These are phyloP conservation scores for Ophiorrhiza pumila DNA, from an alignment of 257 asterid species.

Conservation along the genomic window DNA sequence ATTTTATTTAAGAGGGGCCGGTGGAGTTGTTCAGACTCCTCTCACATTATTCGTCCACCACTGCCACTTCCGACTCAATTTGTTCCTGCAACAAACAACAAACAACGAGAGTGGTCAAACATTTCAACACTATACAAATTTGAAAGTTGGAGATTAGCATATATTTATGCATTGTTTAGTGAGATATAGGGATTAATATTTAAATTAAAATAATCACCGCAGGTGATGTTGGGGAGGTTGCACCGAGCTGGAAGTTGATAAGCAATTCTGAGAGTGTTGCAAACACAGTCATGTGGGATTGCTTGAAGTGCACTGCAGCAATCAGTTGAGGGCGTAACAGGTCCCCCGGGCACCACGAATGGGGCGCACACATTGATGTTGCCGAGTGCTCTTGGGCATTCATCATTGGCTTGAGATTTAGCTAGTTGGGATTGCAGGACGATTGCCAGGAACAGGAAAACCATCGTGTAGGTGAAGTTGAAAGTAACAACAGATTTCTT, in stretches of 20 bases:
- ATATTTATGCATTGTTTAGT: too few species aligned
- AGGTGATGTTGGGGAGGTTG: constrained; percentile 49
- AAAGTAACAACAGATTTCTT: constrained; percentile 18
- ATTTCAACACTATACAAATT: neutral
- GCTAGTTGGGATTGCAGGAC: constrained; percentile 20
- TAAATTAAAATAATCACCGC: neutral
- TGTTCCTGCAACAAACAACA: constrained; percentile 18
- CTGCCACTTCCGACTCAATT: constrained; percentile 23
- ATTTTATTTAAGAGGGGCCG: neutral
- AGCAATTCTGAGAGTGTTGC: constrained; percentile 43
- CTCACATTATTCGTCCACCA: constrained; percentile 15
- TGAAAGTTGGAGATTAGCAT: neutral
- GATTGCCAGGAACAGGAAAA: constrained; percentile 15
- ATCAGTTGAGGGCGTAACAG: constrained; percentile 21
- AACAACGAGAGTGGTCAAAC: neutral
- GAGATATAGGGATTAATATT: neutral
- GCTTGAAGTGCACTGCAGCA: constrained; percentile 34
- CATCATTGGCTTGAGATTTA: constrained; percentile 27
- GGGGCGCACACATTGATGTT: constrained; percentile 25
- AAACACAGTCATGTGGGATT: constrained; percentile 33
- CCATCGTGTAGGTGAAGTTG: neutral
- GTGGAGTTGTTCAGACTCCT: neutral
- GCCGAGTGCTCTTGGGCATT: constrained; percentile 40
- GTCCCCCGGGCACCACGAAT: constrained; percentile 25
- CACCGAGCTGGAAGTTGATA: constrained; percentile 48